Evolutionary conservation across 139 green algal species (phyloP), one percentile per base, ranked within the genome.

Genomic region (Chlamydomonas incerta): DNA sequence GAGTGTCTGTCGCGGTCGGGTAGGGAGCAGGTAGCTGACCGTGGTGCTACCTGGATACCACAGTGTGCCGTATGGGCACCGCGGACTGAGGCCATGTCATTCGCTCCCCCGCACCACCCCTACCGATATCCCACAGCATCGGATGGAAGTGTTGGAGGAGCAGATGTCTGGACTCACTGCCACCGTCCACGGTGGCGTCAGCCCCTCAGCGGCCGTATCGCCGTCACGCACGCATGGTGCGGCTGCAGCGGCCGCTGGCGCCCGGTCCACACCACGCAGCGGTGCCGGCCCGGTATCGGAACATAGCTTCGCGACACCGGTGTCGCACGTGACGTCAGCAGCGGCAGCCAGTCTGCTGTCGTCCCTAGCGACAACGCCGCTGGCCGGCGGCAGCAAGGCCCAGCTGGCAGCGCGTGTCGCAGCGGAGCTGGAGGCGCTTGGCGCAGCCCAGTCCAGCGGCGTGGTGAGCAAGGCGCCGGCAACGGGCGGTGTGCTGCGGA

Each of bases 91-190:
- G n/a, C n/a, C n/a, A n/a, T n/a, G n/a, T n/a, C n/a, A n/a, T n/a
- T n/a, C n/a, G n/a, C n/a, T n/a, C n/a, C n/a, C n/a, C n/a, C n/a
- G n/a, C n/a, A n/a, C n/a, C n/a, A n/a, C n/a, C n/a, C n/a, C n/a
- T n/a, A n/a, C n/a, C n/a, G n/a, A n/a, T n/a, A n/a, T n/a, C n/a
- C 21, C 69, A 55, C 79, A 85, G 79, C 80, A 85, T 34, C 66
- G 80, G 23, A 31, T 85, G 21, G 80, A 85, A 50, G 80, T 85
- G 2, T 26, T 77, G 67, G 80, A 85, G 50, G 80, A 85, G 50
- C 80, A 85, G 52, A 33, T 85, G 9, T 37, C 50, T 11, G 47
- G 66, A 0, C 14, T 85, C 21, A 29, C 70, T 0, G 29, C 67
- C 18, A 34, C n/a, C n/a, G 18, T 66, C 11, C 14, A 29, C 3